Evolutionary conservation across 371 early-diverging fungal species (phyloP), one percentile per base, ranked within the genome.

Genomic region (Encephalitozoon cuniculi): DNA sequence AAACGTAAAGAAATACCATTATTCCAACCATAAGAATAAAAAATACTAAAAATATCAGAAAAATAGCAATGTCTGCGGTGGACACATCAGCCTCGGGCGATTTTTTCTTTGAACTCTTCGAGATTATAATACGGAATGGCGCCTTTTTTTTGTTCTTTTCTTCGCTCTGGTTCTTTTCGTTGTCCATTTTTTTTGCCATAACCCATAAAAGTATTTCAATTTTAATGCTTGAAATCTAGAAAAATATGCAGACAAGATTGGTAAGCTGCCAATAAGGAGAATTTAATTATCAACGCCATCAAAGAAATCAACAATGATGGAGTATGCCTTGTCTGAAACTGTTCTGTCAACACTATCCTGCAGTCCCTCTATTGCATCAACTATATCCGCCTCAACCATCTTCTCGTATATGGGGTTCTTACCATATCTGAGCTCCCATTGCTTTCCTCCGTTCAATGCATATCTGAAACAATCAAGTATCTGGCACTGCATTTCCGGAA

Each of bases 381-480:
- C 54, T 49, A 79, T 43, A 8, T 71, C 67, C 3, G 53, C 63
- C 25, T 77, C 77, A 54, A 77, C 71, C 49, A 84, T 77, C 53
- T 72, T 74, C 11, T 70, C 69, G 3, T 67, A 63, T 15, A 81
- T 75, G 2, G 63, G 41, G 52, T 84, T 84, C 4, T 64, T 68
- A 12, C 90, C 90, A 49, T 88, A 87, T 70, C 78, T 81, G 34
- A 75, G 53, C 41, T 80, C 81, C 81, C 85, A 86, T 74, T 89
- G 87, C 63, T 88, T 77, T 74, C 94, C 95, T 49, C 96, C 97
- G 53, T 94, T 93, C 51, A 99, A 88, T 69, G 94, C 92, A 87
- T 94, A 94, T 78, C 93, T 93, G 74, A 97, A 84, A 30, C 92
- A 94, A 81, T 99, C 97, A 71, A 97, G 85, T 53, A 94, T 93